Evolutionary conservation across 192 early-diverging fungal genomes (phyloP), one percentile per base, ranked within the genome.

Genomic region (Neocallimastix lanati): DNA sequence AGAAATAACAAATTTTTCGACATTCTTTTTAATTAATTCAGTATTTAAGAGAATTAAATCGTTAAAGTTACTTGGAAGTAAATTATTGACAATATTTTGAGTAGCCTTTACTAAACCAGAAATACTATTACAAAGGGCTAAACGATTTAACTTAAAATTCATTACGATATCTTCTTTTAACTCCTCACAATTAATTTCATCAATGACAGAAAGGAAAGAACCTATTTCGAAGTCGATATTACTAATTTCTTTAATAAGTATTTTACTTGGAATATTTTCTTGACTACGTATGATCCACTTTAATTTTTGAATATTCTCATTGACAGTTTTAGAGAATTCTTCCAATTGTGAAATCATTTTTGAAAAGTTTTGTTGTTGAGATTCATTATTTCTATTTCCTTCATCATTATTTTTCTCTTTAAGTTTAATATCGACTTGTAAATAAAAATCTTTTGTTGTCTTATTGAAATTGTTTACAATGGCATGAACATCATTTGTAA

Each of bases 401-500:
- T 67, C 50, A 25, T n/a, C 16, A 11, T 3, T 11, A 67, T 67
- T 67, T n/a, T 25, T 67, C 5, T 67, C 50, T 67, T 67, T 25
- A n/a, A 67, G 25, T n/a, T n/a, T n/a, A 4, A 67, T 67, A 67
- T 67, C 50, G 7, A 67, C 25, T n/a, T 21, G 50, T 67, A 67
- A 27, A 67, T 67, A n/a, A 7, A 80, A 28, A 25, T 92, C 86
- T 81, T 92, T 89, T 4, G 92, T 93, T 12, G 87, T 86, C 13
- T 83, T 82, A 16, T 93, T 89, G 82, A 98, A 98, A 28, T 89
- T 85, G 28, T 89, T 88, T 6, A 96, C 92, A 14, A 91, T 84
- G 15, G 88, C 82, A 28, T 95, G 84, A 25, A 96, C 90, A 50
- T 95, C 94, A 76, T 88, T 88, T 1, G 91, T 88, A 78, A 93